Percentiles rank a stretch among this genome's conserved stretches.
These are phyloP conservation scores for Chaetomium sp. DNA, from an alignment of 2,329 filamentous ascomycete genomes.

Conservation along the genomic window DNA sequence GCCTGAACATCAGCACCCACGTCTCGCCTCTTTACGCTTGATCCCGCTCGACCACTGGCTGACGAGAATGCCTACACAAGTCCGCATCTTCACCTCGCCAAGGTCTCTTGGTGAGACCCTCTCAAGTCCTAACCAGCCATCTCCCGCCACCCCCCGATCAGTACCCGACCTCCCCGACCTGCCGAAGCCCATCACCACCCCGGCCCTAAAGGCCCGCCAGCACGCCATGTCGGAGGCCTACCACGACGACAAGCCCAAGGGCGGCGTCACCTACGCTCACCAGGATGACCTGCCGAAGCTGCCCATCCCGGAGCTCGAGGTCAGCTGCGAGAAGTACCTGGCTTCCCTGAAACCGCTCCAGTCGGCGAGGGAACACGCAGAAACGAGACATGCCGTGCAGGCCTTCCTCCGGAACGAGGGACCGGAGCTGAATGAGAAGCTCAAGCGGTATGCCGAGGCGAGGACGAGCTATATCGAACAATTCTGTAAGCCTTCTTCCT, in stretches of 20 bases:
- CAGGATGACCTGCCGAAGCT: constrained; percentile 90
- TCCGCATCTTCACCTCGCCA: constrained; percentile 68
- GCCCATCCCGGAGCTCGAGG: constrained; percentile 85
- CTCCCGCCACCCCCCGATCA: constrained; percentile 46
- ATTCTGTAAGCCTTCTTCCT: constrained; percentile 72
- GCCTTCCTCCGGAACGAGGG: constrained; percentile 84
- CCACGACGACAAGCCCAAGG: constrained; percentile 55
- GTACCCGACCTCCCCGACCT: constrained; percentile 42
- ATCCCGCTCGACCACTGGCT: constrained; percentile 47
- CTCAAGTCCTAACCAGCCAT: constrained; percentile 47
- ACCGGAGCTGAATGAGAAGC: constrained; percentile 79
- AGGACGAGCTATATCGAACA: constrained; percentile 98
- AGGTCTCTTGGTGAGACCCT: constrained; percentile 73
- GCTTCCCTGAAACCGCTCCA: constrained; percentile 80
- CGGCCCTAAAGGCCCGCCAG: constrained; percentile 37
- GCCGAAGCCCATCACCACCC: constrained; percentile 39
- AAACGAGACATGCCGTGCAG: constrained; percentile 76
- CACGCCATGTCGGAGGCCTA: constrained; percentile 51
- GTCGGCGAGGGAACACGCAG: constrained; percentile 74
- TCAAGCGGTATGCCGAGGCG: constrained; percentile 86
- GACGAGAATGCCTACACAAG: constrained; percentile 64
- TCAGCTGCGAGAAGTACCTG: constrained; percentile 77
- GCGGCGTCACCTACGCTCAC: constrained; percentile 82
- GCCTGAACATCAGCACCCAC: constrained; percentile 77
- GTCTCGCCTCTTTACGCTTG: constrained; percentile 76